Conservation (phyloP, 1,284 basidiomycete genomes). For the Golubevia pallescens region DNA sequence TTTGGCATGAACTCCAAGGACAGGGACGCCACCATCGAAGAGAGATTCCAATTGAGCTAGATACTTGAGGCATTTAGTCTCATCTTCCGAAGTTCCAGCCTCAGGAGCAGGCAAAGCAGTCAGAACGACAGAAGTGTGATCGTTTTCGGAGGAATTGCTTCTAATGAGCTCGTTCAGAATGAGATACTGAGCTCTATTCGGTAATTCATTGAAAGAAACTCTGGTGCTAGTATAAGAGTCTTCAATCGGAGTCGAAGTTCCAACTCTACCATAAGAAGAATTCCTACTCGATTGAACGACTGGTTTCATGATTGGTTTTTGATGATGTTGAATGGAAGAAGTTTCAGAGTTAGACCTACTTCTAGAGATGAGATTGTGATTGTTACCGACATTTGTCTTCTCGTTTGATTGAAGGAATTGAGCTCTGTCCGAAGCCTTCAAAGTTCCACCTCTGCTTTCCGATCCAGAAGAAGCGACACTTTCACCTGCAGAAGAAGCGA, state of each 20-base stretch:
- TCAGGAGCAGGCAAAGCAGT: constrained; percentile 60
- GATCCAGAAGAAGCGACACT: background rate
- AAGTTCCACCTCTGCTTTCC: constrained; percentile 21
- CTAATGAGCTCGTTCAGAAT: constrained; percentile 61
- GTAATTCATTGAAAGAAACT: constrained; percentile 57
- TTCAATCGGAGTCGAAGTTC: too few species aligned
- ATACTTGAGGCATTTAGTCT: constrained; percentile 37
- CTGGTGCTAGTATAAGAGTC: background rate
- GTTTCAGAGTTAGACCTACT: too few species aligned
- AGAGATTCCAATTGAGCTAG: constrained; percentile 52
- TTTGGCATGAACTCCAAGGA: constrained; percentile 23
- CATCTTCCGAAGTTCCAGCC: constrained; percentile 43
- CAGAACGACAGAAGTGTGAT: constrained; percentile 52
- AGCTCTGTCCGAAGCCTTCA: constrained; percentile 34
- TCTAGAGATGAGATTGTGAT: background rate
- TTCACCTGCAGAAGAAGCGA: background rate
- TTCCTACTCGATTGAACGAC: too few species aligned
- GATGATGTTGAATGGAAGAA: too few species aligned
- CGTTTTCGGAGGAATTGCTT: constrained; percentile 35
- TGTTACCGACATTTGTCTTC: background rate
- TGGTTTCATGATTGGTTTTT: too few species aligned
- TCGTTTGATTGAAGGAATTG: background rate
- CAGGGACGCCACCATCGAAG: constrained; percentile 51
- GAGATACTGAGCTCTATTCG: constrained; percentile 60
- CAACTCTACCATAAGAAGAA: too few species aligned